These are phyloP conservation scores for Mucor piriformis DNA, from an alignment of 371 early-diverging fungal species.

Conservation along the genomic window DNA sequence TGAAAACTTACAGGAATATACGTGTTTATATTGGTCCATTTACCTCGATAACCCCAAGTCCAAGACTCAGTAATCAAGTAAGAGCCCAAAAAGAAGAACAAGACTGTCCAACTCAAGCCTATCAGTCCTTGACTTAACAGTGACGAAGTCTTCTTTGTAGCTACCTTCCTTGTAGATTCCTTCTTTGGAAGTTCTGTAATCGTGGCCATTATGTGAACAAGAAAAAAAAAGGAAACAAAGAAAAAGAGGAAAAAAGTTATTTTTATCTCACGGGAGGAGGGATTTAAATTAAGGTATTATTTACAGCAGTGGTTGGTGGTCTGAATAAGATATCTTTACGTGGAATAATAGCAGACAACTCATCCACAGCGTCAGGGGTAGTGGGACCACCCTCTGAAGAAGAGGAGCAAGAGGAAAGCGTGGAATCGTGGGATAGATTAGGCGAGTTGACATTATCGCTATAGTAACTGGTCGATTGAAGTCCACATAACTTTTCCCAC, in stretches of 20 bases:
- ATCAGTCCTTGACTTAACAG: slow-evolving; percentile 29
- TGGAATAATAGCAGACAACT: slow-evolving; percentile 6
- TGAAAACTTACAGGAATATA: slow-evolving; percentile 67
- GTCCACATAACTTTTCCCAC: slow-evolving; percentile 36
- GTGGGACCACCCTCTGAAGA: slow-evolving; percentile 10
- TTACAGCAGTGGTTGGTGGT: no score
- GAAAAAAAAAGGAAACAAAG: neutral
- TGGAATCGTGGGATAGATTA: slow-evolving; percentile 2
- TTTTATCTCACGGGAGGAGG: no score
- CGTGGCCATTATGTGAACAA: neutral
- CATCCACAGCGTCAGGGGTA: slow-evolving; percentile 20
- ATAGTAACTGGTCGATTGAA: neutral
- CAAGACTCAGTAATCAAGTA: slow-evolving; percentile 79
- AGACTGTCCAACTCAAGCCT: slow-evolving; percentile 35
- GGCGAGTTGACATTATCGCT: slow-evolving; percentile 3
- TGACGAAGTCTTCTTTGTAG: slow-evolving; percentile 3
- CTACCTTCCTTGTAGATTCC: neutral
- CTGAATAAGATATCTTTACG: slow-evolving; percentile 19
- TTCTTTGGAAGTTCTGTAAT: neutral
- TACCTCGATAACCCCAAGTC: slow-evolving; percentile 77
- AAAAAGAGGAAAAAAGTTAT: neutral
- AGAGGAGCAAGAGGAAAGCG: slow-evolving; percentile 5
- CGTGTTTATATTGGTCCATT: slow-evolving; percentile 74
- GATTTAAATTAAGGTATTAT: slow-evolving; percentile 9
- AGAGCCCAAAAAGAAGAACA: slow-evolving; percentile 62